These are phyloP conservation scores for Nitzschia sp. DNA, from an alignment of 108 stramenopile species.

Conservation along the genomic window DNA sequence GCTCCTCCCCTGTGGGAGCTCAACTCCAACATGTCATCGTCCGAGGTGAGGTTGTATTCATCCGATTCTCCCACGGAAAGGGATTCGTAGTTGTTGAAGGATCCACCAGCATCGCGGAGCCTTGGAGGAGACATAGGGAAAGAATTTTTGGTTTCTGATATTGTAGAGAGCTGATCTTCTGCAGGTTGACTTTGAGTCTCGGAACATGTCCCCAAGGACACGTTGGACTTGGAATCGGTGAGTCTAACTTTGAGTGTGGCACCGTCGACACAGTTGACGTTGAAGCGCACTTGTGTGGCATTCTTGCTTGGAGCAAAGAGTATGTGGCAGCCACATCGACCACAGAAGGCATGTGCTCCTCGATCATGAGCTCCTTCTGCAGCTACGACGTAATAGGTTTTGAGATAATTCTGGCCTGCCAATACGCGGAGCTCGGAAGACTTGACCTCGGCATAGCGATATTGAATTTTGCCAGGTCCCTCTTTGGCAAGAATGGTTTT, in stretches of 20 bases:
- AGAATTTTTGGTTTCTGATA: slow-evolving; percentile 18
- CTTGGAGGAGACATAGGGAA: too few relatives aligned
- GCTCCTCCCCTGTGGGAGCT: not conserved
- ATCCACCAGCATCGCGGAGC: not conserved
- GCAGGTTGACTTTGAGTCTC: slow-evolving; percentile 12
- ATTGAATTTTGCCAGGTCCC: slow-evolving; percentile 65
- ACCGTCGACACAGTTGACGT: slow-evolving; percentile 59
- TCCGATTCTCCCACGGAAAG: not conserved
- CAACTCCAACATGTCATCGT: slow-evolving; percentile 6
- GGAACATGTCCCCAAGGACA: slow-evolving; percentile 5
- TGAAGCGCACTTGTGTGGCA: slow-evolving; percentile 53
- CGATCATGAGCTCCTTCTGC: slow-evolving; percentile 17
- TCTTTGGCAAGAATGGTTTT: slow-evolving; percentile 43
- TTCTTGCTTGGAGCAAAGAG: slow-evolving; percentile 57
- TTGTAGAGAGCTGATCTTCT: slow-evolving; percentile 35
- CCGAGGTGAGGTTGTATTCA: slow-evolving; percentile 1
- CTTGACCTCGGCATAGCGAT: slow-evolving; percentile 51
- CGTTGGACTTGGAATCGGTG: slow-evolving; percentile 1
- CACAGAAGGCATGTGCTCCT: slow-evolving; percentile 75
- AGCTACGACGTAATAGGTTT: slow-evolving; percentile 59
- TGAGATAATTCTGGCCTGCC: slow-evolving; percentile 47
- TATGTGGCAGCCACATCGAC: slow-evolving; percentile 71
- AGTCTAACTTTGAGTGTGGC: slow-evolving; percentile 23
- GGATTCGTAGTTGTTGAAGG: slow-evolving; percentile 8
- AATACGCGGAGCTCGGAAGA: slow-evolving; percentile 54